Conservation (phyloP, 257 asterid species). For the Solanum chaucha region DNA sequence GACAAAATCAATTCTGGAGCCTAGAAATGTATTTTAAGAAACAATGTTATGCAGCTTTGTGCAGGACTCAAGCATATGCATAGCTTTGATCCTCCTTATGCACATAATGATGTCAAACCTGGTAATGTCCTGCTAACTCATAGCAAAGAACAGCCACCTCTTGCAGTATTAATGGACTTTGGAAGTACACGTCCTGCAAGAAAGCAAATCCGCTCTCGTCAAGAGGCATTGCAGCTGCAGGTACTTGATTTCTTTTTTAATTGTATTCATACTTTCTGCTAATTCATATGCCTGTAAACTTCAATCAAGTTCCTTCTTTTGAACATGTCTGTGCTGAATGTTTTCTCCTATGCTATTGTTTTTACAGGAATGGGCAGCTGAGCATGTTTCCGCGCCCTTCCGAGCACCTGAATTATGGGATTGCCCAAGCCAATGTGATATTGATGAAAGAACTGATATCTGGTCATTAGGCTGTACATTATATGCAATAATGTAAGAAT, state of each 20-base stretch:
- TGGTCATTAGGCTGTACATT: constrained; percentile 99
- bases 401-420: constrained; percentile 98
- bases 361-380: constrained; percentile 92
- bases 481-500: constrained; percentile 88
- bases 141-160: constrained; percentile 79
- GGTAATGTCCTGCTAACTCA: constrained; percentile 84
- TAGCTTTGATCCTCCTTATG: constrained; percentile 85
- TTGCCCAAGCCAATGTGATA: constrained; percentile 89
- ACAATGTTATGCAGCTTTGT: constrained; percentile 71
- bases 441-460: constrained; percentile 95
- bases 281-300: not conserved
- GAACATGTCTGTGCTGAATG: not conserved
- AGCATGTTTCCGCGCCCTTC: constrained; percentile 92
- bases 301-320: constrained; percentile 4
- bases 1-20: constrained; percentile 6
- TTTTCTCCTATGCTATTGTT: not conserved
- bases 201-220: constrained; percentile 77
- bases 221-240: constrained; percentile 94
- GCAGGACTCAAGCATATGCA: constrained; percentile 98
- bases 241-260: constrained; percentile 17
- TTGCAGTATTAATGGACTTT: constrained; percentile 89
- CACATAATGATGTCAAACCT: constrained; percentile 95
- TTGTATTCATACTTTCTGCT: not conserved
- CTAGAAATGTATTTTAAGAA: not conserved
- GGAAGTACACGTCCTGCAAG: constrained; percentile 98